A percentile compares a stretch with the other conserved stretches of the same genome.
These are phyloP conservation scores for Tetraselmis striata DNA, from an alignment of 139 green algal species.

Conservation along the genomic window DNA sequence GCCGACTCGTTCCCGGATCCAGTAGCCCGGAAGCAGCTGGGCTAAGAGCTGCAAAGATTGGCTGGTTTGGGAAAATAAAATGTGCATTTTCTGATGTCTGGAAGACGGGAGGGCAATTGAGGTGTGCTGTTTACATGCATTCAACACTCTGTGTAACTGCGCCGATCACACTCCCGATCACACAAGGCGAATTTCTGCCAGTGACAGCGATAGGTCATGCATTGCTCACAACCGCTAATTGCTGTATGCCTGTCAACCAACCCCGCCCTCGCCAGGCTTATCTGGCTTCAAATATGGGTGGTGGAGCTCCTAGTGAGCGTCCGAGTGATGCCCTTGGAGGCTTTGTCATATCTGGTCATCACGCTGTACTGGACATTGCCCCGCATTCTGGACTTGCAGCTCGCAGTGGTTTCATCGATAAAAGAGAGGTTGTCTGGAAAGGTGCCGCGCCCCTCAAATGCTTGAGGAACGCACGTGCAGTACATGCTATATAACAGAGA, in stretches of 20 bases:
- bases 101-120: background rate
- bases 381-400: conserved; percentile 30
- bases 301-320: conserved; percentile 38
- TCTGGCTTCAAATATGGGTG: background rate
- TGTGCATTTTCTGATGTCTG: background rate
- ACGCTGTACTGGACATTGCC: conserved; percentile 32
- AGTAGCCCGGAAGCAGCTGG: background rate
- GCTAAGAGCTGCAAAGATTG: no score
- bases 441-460: no score
- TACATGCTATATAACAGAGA: background rate
- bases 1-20: background rate
- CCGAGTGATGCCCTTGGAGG: conserved; percentile 29
- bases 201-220: no score
- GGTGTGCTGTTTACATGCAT: background rate
- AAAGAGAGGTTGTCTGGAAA: background rate
- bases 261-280: background rate
- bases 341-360: conserved; percentile 26
- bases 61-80: background rate
- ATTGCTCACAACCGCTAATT: no score
- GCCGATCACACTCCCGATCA: background rate
- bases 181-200: no score
- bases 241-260: no score
- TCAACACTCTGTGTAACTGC: background rate
- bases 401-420: conserved; percentile 1
- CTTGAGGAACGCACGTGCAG: background rate